A percentile compares a stretch with the other conserved stretches of the same genome.
Evolutionary conservation across 345 rosid genomes (phyloP).

Genomic region (Capsella bursapastoris): DNA sequence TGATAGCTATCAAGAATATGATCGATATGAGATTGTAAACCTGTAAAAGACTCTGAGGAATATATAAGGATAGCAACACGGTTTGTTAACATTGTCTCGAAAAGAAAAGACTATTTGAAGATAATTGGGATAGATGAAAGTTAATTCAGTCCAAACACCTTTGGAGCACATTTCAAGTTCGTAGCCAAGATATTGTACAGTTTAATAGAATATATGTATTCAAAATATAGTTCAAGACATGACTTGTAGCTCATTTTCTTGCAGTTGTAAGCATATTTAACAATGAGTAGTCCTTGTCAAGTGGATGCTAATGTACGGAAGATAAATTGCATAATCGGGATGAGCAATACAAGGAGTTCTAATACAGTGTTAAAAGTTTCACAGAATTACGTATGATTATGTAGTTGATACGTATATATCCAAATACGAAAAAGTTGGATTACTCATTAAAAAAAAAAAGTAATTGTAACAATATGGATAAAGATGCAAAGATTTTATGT

Average conservation of each 20-base stretch:
- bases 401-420: background rate
- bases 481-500: constrained; percentile 6
- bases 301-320: background rate
- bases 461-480: constrained; percentile 16
- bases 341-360: background rate
- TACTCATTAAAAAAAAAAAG: background rate
- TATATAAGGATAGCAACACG: background rate
- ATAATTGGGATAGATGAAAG: background rate
- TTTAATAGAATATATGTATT: background rate
- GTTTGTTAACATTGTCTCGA: background rate
- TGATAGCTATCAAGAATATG: background rate
- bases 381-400: background rate
- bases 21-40: background rate
- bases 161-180: background rate
- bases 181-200: background rate
- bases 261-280: background rate
- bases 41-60: background rate
- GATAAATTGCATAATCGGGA: background rate
- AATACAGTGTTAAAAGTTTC: background rate
- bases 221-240: background rate
- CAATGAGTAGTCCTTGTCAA: background rate
- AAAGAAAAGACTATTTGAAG: background rate
- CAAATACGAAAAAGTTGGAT: background rate
- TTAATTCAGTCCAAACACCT: background rate
- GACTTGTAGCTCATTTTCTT: background rate